Conservation (phyloP, 2,329 filamentous ascomycete genomes). For the Clarireedia homoeocarpa region DNA sequence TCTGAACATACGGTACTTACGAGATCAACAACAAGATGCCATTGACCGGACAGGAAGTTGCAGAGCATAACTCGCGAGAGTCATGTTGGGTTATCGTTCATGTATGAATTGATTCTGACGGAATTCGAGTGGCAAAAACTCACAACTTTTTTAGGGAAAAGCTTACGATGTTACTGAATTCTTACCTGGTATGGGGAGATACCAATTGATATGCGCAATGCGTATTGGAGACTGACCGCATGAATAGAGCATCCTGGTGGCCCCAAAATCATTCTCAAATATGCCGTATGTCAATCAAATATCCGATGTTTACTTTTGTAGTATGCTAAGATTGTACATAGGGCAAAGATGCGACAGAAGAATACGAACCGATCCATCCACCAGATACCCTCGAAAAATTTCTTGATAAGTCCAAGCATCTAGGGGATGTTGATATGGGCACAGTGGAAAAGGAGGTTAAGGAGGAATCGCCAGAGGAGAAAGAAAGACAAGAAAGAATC, state of each 20-base stretch:
- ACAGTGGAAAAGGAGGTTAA: constrained; percentile 64
- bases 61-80: constrained; percentile 69
- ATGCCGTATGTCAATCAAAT: constrained; percentile 49
- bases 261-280: constrained; percentile 90
- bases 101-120: constrained; percentile 34
- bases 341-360: constrained; percentile 87
- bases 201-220: background rate
- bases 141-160: constrained; percentile 48
- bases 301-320: background rate
- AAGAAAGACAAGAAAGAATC: constrained; percentile 65
- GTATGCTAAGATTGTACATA: constrained; percentile 5
- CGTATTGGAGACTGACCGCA: background rate
- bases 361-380: constrained; percentile 83
- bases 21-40: constrained; percentile 18
- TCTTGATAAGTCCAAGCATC: constrained; percentile 75
- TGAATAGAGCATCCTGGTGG: constrained; percentile 74
- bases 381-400: constrained; percentile 83
- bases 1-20: background rate
- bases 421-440: constrained; percentile 82
- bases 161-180: constrained; percentile 89
- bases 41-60: constrained; percentile 49
- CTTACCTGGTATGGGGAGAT: constrained; percentile 51
- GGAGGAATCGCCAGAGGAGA: constrained; percentile 62
- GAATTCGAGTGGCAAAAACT: constrained; percentile 8
- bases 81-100: constrained; percentile 92